Evolutionary conservation across 768 basidiomycete species (phyloP).

Genomic region (Guyanaporus albipodus): DNA sequence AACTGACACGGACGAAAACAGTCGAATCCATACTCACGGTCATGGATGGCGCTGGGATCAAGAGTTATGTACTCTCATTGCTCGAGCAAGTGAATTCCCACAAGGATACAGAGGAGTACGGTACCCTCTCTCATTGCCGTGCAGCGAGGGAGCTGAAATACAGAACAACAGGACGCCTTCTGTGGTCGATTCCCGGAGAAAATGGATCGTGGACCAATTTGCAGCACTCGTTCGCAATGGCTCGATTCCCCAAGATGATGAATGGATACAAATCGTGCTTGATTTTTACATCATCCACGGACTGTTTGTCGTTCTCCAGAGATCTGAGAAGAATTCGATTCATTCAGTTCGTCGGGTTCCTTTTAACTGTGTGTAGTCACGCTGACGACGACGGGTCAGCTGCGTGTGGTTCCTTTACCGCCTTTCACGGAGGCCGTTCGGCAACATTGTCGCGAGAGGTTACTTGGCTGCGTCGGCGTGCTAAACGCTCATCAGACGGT

Average conservation of each 20-base stretch:
- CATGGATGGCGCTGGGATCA: constrained; percentile 71
- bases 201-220: constrained; percentile 88
- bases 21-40: constrained; percentile 77
- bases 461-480: constrained; percentile 72
- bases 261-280: constrained; percentile 69
- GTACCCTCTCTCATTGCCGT: constrained; percentile 1
- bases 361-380: neutral
- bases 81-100: constrained; percentile 56
- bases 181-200: constrained; percentile 52
- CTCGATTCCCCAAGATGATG: constrained; percentile 73
- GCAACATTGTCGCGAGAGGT: constrained; percentile 58
- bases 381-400: constrained; percentile 28
- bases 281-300: constrained; percentile 84
- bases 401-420: constrained; percentile 59
- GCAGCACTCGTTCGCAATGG: constrained; percentile 73
- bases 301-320: constrained; percentile 72
- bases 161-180: constrained; percentile 39
- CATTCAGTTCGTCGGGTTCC: constrained; percentile 47
- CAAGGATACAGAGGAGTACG: constrained; percentile 41
- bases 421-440: constrained; percentile 71
- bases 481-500: constrained; percentile 55
- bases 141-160: constrained; percentile 12
- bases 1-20: constrained; percentile 87
- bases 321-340: constrained; percentile 59
- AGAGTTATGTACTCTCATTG: constrained; percentile 70